phyloP scores from a whole-genome alignment of 2,329 filamentous ascomycete species.

The Fusarium torreyae region DNA sequence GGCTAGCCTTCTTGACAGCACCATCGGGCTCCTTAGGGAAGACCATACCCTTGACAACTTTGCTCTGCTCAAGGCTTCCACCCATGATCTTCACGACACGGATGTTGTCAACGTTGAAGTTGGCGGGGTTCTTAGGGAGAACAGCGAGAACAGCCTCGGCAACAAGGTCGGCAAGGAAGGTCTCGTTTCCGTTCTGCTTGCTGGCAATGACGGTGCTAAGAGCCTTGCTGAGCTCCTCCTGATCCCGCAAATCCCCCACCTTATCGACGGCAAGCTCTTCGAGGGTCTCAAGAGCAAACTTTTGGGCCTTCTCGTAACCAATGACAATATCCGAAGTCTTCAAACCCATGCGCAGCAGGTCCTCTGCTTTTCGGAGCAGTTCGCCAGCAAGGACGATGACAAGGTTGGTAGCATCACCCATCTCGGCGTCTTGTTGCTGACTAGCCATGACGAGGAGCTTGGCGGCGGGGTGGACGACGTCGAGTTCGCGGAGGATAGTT shows the following conservation, averaged over 20 bases:
- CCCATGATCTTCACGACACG: constrained; percentile 99
- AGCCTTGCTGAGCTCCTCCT: constrained; percentile 91
- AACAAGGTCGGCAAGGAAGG: constrained; percentile 87
- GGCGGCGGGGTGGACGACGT: constrained; percentile 97
- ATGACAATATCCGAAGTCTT: constrained; percentile 98
- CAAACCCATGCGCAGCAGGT: constrained; percentile 94
- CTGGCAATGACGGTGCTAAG: constrained; percentile 95
- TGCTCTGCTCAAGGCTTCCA: constrained; percentile 92
- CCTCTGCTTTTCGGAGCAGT: constrained; percentile 96
- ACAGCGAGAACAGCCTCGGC: constrained; percentile 89
- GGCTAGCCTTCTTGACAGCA: constrained; percentile 87
- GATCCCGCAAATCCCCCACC: constrained; percentile 85
- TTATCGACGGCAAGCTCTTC: constrained; percentile 94
- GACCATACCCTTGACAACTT: constrained; percentile 97
- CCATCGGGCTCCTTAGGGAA: constrained; percentile 97
- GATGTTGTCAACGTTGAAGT: constrained; percentile 99
- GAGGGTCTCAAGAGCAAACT: constrained; percentile 85
- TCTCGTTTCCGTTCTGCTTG: constrained; percentile 96
- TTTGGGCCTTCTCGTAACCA: constrained; percentile 95
- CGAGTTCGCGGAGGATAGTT: constrained; percentile 96
- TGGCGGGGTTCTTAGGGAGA: constrained; percentile 92
- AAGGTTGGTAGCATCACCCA: constrained; percentile 98
- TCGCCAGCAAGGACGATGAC: constrained; percentile 97
- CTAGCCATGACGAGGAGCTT: constrained; percentile 99
- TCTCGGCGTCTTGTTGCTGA: constrained; percentile 98